phyloP scores from a whole-genome alignment of 2,329 filamentous ascomycete genomes.

The Penicillium sumatraense region DNA sequence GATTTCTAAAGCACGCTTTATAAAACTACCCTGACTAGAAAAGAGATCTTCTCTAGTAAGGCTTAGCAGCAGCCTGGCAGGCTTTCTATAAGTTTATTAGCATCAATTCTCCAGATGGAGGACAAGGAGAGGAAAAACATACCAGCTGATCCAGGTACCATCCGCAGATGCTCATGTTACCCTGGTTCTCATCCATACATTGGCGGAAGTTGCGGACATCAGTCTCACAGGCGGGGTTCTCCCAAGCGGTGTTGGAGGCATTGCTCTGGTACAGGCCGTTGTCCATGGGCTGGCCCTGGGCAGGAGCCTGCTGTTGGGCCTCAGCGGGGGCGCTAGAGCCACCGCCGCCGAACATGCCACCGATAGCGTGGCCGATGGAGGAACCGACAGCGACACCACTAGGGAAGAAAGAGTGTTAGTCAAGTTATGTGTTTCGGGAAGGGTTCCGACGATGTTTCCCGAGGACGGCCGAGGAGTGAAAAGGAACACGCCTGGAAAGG shows the following conservation, averaged over 20 bases:
- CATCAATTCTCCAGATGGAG: constrained; percentile 1
- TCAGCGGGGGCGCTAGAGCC: constrained; percentile 62
- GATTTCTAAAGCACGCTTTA: constrained; percentile 7
- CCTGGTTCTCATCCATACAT: constrained; percentile 95
- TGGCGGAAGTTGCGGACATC: constrained; percentile 86
- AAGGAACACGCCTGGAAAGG: neutral
- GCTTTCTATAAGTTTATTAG: constrained; percentile 64
- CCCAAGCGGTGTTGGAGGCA: constrained; percentile 54
- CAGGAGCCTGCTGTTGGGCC: constrained; percentile 55
- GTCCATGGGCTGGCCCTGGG: constrained; percentile 58
- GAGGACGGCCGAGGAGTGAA: constrained; percentile 4
- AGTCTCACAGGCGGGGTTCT: constrained; percentile 70
- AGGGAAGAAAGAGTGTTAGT: constrained; percentile 31
- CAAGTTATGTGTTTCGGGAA: constrained; percentile 1
- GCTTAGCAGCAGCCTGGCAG: constrained; percentile 76
- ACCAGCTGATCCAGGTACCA: constrained; percentile 97
- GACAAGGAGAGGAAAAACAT: constrained; percentile 26
- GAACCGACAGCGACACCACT: constrained; percentile 97
- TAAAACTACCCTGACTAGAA: neutral
- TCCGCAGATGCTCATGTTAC: constrained; percentile 92
- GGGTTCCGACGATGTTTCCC: constrained; percentile 8
- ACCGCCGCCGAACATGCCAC: constrained; percentile 80
- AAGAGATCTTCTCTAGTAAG: constrained; percentile 64
- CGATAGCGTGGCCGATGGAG: constrained; percentile 92
- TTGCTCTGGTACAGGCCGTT: constrained; percentile 51